Evolutionary conservation across 352 stramenopile genomes (phyloP).

Genomic region (Phytophthora crassamura): DNA sequence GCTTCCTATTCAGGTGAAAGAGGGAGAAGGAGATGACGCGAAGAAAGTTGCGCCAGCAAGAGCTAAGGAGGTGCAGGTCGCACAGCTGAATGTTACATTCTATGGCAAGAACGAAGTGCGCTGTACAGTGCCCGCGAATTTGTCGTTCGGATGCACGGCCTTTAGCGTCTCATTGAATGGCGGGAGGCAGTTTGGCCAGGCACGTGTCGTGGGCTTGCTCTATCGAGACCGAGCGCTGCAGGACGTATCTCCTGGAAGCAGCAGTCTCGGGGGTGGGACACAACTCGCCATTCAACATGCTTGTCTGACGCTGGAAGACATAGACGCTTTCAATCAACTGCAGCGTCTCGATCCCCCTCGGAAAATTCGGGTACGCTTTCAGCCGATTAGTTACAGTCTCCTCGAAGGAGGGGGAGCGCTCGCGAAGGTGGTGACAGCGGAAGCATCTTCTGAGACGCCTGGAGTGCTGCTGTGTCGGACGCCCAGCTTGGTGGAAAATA

Average conservation of each 20-base stretch:
- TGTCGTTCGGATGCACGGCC: slow-evolving; percentile 68
- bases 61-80: slow-evolving; percentile 36
- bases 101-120: slow-evolving; percentile 52
- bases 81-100: slow-evolving; percentile 64
- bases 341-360: slow-evolving; percentile 55
- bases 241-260: slow-evolving; percentile 42
- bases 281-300: slow-evolving; percentile 39
- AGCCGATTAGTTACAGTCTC: slow-evolving; percentile 37
- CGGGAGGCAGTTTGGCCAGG: slow-evolving; percentile 59
- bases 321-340: slow-evolving; percentile 53
- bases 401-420: slow-evolving; percentile 7
- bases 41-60: not conserved
- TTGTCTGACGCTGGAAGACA: slow-evolving; percentile 45
- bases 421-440: slow-evolving; percentile 19
- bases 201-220: slow-evolving; percentile 48
- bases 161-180: slow-evolving; percentile 72
- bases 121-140: slow-evolving; percentile 68
- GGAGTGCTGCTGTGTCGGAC: slow-evolving; percentile 49
- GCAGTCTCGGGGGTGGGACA: slow-evolving; percentile 49
- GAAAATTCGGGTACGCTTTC: slow-evolving; percentile 58
- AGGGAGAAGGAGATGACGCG: slow-evolving; percentile 2
- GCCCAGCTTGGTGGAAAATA: slow-evolving; percentile 64
- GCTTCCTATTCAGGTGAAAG: slow-evolving; percentile 17
- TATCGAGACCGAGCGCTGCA: slow-evolving; percentile 56
- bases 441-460: slow-evolving; percentile 14